A percentile compares a stretch with the other conserved stretches of the same genome.
These are phyloP conservation scores for Coniochaeta sp. DNA, from an alignment of 2,329 filamentous ascomycete genomes.

Conservation along the genomic window DNA sequence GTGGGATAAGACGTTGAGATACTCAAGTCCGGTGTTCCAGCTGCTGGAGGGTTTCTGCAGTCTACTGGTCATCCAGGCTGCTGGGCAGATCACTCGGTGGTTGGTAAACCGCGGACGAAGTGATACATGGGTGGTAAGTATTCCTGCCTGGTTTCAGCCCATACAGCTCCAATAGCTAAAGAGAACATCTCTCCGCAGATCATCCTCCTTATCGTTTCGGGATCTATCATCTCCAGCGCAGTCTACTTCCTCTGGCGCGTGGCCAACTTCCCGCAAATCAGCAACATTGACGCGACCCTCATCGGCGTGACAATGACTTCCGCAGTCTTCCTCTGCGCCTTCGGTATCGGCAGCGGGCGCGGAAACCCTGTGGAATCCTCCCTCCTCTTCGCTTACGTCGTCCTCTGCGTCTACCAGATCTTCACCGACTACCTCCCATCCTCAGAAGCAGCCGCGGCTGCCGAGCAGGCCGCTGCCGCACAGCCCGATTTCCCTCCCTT, in stretches of 20 bases:
- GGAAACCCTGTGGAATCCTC: constrained; percentile 95
- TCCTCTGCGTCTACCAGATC: constrained; percentile 98
- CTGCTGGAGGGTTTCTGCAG: constrained; percentile 95
- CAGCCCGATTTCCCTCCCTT: constrained; percentile 94
- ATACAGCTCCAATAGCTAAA: constrained; percentile 17
- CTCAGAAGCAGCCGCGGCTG: constrained; percentile 47
- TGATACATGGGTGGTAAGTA: constrained; percentile 87
- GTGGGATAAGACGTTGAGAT: constrained; percentile 84
- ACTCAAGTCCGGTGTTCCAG: constrained; percentile 92
- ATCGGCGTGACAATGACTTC: constrained; percentile 92
- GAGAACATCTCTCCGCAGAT: constrained; percentile 58
- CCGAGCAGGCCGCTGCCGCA: constrained; percentile 37
- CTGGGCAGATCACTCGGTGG: constrained; percentile 90
- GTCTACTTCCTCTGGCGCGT: constrained; percentile 96
- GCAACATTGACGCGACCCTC: constrained; percentile 83
- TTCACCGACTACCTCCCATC: constrained; percentile 96
- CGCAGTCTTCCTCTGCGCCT: constrained; percentile 84
- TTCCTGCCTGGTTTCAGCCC: not conserved
- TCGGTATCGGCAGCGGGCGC: constrained; percentile 87
- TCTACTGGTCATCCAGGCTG: constrained; percentile 87
- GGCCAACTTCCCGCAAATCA: constrained; percentile 85
- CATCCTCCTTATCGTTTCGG: constrained; percentile 76
- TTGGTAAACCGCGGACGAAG: constrained; percentile 88
- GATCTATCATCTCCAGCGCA: constrained; percentile 85
- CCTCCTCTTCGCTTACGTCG: constrained; percentile 90